phyloP scores from a whole-genome alignment of 768 basidiomycete species.

The Tulasnella sp. region DNA sequence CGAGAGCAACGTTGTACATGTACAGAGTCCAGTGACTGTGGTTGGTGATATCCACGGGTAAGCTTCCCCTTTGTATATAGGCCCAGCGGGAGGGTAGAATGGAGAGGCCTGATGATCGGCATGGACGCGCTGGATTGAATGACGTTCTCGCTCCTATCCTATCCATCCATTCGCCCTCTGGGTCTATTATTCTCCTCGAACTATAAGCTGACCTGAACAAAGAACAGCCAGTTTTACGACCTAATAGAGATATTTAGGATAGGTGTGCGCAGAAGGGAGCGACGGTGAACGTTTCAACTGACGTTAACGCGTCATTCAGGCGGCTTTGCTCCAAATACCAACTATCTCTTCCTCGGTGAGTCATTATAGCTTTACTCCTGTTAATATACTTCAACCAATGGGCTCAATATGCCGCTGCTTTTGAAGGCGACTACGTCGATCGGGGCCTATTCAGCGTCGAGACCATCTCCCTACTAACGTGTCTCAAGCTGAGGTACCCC shows the following conservation, averaged over 20 bases:
- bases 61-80: constrained; percentile 28
- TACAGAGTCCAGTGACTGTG: constrained; percentile 92
- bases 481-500: constrained; percentile 92
- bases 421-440: constrained; percentile 92
- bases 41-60: constrained; percentile 99
- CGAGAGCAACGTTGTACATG: constrained; percentile 96
- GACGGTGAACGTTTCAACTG: no score
- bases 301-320: constrained; percentile 25
- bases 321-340: constrained; percentile 90
- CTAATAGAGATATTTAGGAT: constrained; percentile 98
- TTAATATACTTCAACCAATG: constrained; percentile 8
- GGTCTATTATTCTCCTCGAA: no score
- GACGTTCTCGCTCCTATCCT: no score
- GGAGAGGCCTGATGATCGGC: not conserved
- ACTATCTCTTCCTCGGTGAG: constrained; percentile 95
- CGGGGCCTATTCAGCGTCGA: constrained; percentile 96
- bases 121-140: no score
- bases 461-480: constrained; percentile 93
- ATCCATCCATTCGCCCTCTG: no score
- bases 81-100: not conserved
- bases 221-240: constrained; percentile 92
- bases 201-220: not conserved
- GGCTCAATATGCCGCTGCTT: constrained; percentile 6
- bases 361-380: constrained; percentile 17
- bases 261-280: constrained; percentile 28